phyloP scores from a whole-genome alignment of 805 yeast species.

The Kluyveromyces nonfermentans region DNA sequence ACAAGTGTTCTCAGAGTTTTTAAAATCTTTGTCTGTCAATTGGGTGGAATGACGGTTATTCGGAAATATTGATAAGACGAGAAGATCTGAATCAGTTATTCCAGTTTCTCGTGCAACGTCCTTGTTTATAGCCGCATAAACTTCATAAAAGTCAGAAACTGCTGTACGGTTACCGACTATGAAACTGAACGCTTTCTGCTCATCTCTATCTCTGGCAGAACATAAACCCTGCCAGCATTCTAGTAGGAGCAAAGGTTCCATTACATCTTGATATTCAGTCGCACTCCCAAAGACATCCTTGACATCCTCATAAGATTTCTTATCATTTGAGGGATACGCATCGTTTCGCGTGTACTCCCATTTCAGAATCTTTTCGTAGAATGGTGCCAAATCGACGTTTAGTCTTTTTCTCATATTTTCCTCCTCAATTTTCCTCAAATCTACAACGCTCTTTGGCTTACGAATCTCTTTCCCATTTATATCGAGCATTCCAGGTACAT shows the following conservation, averaged over 20 bases:
- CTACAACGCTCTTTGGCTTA: conserved; percentile 30
- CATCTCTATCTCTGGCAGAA: conserved; percentile 54
- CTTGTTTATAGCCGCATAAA: conserved; percentile 62
- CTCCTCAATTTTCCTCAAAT: conserved; percentile 48
- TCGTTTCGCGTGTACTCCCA: conserved; percentile 64
- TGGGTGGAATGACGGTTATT: conserved; percentile 18
- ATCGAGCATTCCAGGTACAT: conserved; percentile 34
- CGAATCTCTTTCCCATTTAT: conserved; percentile 32
- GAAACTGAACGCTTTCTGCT: conserved; percentile 50
- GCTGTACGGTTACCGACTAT: conserved; percentile 72
- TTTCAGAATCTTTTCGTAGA: conserved; percentile 55
- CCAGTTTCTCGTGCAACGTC: conserved; percentile 40
- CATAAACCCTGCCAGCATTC: conserved; percentile 93
- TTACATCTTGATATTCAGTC: conserved; percentile 55
- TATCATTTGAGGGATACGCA: conserved; percentile 51
- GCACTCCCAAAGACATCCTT: conserved; percentile 47
- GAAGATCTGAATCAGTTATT: conserved; percentile 66
- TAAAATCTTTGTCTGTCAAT: conserved; percentile 28
- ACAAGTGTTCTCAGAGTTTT: conserved; percentile 40
- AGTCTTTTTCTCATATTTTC: conserved; percentile 71
- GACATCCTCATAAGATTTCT: conserved; percentile 36
- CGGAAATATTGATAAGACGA: conserved; percentile 51
- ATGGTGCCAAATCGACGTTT: conserved; percentile 66
- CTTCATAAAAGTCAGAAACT: conserved; percentile 81
- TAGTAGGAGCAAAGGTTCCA: conserved; percentile 72